Conservation (phyloP, 2,329 filamentous ascomycete genomes). For the Paracamarosporium sp. region DNA sequence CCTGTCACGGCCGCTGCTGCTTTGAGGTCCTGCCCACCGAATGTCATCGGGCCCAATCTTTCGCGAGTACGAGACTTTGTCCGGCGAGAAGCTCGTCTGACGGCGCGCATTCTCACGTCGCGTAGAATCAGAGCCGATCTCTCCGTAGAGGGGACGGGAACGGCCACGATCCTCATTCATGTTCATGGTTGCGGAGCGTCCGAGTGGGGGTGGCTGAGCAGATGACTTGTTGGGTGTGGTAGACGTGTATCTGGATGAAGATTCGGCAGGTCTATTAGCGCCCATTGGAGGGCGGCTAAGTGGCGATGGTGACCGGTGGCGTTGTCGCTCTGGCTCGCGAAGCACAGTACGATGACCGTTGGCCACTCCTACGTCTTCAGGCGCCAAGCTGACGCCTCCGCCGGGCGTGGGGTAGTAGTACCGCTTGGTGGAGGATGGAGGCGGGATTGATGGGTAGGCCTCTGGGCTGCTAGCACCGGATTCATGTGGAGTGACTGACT, state of each 20-base stretch:
- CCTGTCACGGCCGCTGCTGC: constrained; percentile 22
- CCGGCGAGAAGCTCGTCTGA: constrained; percentile 39
- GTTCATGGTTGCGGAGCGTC: constrained; percentile 35
- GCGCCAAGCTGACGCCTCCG: constrained; percentile 29
- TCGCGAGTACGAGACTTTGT: constrained; percentile 37
- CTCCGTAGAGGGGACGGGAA: constrained; percentile 31
- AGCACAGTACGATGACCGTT: constrained; percentile 39
- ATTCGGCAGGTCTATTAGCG: constrained; percentile 33
- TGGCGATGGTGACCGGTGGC: constrained; percentile 36
- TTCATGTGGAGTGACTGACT: constrained; percentile 29
- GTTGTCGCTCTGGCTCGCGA: constrained; percentile 37
- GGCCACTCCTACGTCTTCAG: constrained; percentile 29
- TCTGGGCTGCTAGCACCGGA: constrained; percentile 34
- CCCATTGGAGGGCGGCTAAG: constrained; percentile 42
- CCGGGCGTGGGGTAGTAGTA: constrained; percentile 36
- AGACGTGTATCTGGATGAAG: constrained; percentile 17
- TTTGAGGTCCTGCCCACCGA: constrained; percentile 30
- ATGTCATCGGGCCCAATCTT: constrained; percentile 47
- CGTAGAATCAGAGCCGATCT: constrained; percentile 24
- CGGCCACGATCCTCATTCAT: constrained; percentile 33
- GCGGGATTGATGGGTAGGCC: constrained; percentile 30
- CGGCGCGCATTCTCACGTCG: constrained; percentile 24
- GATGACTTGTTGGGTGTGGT: constrained; percentile 19
- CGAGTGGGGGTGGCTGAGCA: constrained; percentile 23
- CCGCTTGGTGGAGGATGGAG: constrained; percentile 27